Evolutionary conservation across 768 basidiomycete species (phyloP).

Genomic region (Boletus huronensis): DNA sequence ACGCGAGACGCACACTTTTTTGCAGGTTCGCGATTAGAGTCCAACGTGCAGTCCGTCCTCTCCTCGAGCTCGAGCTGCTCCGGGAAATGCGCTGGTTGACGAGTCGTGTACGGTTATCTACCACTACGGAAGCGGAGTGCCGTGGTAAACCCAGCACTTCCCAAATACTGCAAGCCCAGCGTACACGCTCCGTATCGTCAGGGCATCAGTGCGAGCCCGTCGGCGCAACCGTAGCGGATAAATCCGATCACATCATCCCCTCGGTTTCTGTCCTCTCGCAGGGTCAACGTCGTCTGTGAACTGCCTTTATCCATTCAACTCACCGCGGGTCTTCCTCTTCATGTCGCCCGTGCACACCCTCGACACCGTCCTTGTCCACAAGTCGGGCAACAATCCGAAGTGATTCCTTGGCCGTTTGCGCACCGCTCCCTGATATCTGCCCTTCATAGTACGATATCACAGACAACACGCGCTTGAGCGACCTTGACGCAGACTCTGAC

Average conservation of each 20-base stretch:
- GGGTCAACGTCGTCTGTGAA: conserved; percentile 19
- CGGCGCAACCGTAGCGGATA: conserved; percentile 51
- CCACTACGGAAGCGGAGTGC: conserved; percentile 21
- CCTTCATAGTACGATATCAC: conserved; percentile 51
- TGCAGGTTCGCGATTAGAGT: neutral
- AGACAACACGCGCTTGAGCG: conserved; percentile 41
- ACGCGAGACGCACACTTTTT: conserved; percentile 10
- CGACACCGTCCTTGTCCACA: conserved; percentile 60
- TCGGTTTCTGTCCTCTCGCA: conserved; percentile 32
- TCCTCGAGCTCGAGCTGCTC: neutral
- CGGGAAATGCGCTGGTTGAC: neutral
- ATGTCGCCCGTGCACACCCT: conserved; percentile 33
- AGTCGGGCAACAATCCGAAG: conserved; percentile 56
- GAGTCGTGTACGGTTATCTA: conserved; percentile 8
- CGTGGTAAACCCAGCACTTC: conserved; percentile 20
- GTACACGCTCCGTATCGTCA: conserved; percentile 26
- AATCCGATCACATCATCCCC: conserved; percentile 53
- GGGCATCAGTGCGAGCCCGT: conserved; percentile 55
- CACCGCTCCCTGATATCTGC: conserved; percentile 43
- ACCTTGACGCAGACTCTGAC: conserved; percentile 36
- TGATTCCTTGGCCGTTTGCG: conserved; percentile 50
- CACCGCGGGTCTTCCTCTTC: conserved; percentile 44
- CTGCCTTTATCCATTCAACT: conserved; percentile 25
- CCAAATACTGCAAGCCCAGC: conserved; percentile 28
- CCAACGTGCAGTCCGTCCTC: neutral